phyloP scores from a whole-genome alignment of 2,329 filamentous ascomycete species.

The Penicillium glabrum region DNA sequence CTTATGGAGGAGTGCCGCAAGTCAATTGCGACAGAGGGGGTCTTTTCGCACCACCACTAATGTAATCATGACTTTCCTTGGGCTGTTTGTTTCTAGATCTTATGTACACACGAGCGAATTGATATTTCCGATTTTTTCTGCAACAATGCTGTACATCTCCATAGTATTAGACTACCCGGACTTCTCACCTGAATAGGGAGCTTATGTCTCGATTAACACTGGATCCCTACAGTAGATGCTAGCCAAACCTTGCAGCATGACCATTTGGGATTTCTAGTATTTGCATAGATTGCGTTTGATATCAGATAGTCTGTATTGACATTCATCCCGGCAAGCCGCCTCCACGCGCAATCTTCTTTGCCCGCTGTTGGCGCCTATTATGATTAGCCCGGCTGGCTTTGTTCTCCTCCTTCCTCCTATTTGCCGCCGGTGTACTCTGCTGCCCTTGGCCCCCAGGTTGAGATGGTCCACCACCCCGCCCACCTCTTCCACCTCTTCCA shows the following conservation, averaged over 20 bases:
- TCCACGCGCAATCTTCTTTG: constrained; percentile 61
- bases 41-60: constrained; percentile 34
- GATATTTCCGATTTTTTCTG: not conserved
- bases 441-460: constrained; percentile 59
- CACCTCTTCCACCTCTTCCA: constrained; percentile 50
- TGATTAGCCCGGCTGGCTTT: constrained; percentile 84
- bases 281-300: not conserved
- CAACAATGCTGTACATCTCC: not conserved
- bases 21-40: constrained; percentile 32
- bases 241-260: not conserved
- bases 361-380: constrained; percentile 71
- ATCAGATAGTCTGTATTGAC: not conserved
- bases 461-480: constrained; percentile 34
- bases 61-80: not conserved
- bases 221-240: not conserved
- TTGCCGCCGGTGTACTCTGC: constrained; percentile 67
- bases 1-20: constrained; percentile 75
- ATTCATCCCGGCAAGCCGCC: constrained; percentile 41
- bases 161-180: not conserved
- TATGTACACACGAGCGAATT: not conserved
- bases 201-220: not conserved
- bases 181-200: not conserved
- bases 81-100: not conserved
- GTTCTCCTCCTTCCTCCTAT: constrained; percentile 76
- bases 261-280: not conserved